Evolutionary conservation across 805 yeast genomes (phyloP), one percentile per base, ranked within the genome.

Genomic region (Teunomyces tritomae): DNA sequence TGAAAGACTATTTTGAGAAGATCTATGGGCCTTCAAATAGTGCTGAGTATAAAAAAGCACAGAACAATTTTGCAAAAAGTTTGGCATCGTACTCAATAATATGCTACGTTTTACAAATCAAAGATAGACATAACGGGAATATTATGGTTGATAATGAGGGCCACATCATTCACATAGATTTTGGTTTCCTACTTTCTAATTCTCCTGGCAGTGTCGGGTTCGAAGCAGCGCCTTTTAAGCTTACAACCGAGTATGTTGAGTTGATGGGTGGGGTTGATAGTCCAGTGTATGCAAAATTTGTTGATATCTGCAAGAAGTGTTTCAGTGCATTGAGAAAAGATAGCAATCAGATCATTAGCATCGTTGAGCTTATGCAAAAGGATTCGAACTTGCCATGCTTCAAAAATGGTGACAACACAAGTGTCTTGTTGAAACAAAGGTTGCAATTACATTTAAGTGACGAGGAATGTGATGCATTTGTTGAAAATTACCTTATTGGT

Each of bases 151-250:
- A 94, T 61, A 83, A 85, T 49, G 96, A 92, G 50, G 99, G 99
- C 0, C 99, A 94, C 62, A 86, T 94, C 9, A 83, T 92, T 40
- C 96, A 89, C 65, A 94, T 94, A 57, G 99, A 94, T 68, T 94
- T 94, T 71, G 99, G 99, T 0, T 92, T 89, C 64, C 68, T 92
- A 63, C 73, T 92, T 2, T 89, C 97, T 0, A 92, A 94, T 61
- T 85, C 97, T 0, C 99, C 99, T 0, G 99, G 99, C 3, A 86
- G 96, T 43, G 90, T 94, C 47, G 97, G 97, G 0, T 91, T 94
- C 64, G 99, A 94, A 62, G 95, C 97, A 1, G 97, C 98, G 1
- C 97, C 99, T 1, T 94, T 94, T 75, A 94, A 94, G 63, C 73
- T 94, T 13, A 89, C 98, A 0, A 75, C 76, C 49, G 99, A 94